Evolutionary conservation across 176 grass and related monocot genomes (phyloP).

Genomic region (Musa itinerans): DNA sequence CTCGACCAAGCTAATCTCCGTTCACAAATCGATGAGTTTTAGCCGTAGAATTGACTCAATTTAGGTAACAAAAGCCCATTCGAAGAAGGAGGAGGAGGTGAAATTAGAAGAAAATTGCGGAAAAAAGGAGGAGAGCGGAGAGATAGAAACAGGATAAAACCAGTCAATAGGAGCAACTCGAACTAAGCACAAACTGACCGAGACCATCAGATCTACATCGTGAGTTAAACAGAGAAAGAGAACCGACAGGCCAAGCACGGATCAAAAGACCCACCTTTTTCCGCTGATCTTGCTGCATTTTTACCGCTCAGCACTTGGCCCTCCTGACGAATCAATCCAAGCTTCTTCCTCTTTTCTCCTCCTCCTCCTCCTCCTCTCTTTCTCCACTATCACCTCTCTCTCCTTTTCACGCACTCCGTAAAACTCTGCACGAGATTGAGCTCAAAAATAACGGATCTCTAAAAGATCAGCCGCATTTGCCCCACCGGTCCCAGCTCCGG

Average conservation of each 20-base stretch:
- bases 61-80: not conserved
- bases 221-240: constrained; percentile 2
- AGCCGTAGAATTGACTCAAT: no score
- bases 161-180: not conserved
- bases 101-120: no score
- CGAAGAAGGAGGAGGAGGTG: not conserved
- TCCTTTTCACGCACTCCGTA: not conserved
- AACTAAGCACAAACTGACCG: not conserved
- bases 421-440: constrained; percentile 1
- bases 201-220: not conserved
- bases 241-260: constrained; percentile 1
- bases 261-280: constrained; percentile 32
- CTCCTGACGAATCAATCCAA: not conserved
- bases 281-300: constrained; percentile 42
- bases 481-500: constrained; percentile 22
- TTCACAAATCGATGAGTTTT: not conserved
- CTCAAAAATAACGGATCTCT: constrained; percentile 4
- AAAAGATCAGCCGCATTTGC: constrained; percentile 29
- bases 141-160: not conserved
- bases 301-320: not conserved
- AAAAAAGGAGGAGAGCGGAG: not conserved
- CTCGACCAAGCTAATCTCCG: no score
- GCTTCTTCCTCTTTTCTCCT: constrained; percentile 4
- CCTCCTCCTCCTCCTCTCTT: not conserved
- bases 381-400: not conserved